Evolutionary conservation across 2,329 filamentous ascomycete species (phyloP).

Genomic region (Colletotrichum camelliae): DNA sequence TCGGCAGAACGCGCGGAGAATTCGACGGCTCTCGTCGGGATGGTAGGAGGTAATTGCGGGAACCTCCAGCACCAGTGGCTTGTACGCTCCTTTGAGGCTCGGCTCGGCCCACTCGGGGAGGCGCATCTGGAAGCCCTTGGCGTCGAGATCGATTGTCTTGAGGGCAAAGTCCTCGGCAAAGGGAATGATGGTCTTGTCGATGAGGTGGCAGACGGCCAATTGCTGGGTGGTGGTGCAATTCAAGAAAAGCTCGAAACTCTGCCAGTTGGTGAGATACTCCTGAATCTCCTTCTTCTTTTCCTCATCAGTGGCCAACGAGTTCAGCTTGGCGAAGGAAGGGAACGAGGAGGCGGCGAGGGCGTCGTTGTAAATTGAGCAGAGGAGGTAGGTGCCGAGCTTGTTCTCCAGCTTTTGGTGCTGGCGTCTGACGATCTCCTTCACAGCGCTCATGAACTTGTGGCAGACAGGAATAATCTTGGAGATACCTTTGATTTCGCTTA

Average conservation of each 20-base stretch:
- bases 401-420: neutral
- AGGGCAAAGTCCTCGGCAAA: neutral
- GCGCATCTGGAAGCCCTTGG: neutral
- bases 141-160: neutral
- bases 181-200: neutral
- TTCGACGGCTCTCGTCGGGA: neutral
- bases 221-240: neutral
- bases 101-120: neutral
- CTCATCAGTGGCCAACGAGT: neutral
- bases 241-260: neutral
- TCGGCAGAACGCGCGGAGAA: neutral
- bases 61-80: neutral
- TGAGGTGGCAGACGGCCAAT: neutral
- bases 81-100: neutral
- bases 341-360: neutral
- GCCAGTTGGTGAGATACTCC: neutral
- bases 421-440: neutral
- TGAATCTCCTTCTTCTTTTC: neutral
- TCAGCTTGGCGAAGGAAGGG: neutral
- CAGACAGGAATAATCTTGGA: neutral
- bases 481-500: neutral
- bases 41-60: neutral
- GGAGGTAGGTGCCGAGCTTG: neutral
- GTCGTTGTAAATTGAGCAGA: neutral
- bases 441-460: neutral